These are phyloP conservation scores for Cercis canadensis DNA, from an alignment of 306 rosid species.

Conservation along the genomic window DNA sequence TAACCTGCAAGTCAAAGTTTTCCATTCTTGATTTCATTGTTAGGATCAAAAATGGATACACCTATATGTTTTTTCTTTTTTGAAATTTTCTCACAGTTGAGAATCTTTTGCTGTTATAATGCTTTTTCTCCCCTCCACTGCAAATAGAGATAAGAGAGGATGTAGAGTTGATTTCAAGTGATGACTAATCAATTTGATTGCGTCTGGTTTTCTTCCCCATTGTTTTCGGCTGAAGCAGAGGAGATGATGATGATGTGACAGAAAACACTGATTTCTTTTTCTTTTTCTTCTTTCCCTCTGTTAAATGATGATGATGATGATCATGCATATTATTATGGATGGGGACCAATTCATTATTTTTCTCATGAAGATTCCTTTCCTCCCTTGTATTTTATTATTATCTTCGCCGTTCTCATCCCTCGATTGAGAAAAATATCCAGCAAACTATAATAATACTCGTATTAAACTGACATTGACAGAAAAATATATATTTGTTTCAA, in stretches of 20 bases:
- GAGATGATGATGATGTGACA: constrained; percentile 38
- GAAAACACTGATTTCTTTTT: constrained; percentile 33
- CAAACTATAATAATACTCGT: constrained; percentile 31
- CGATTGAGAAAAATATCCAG: constrained; percentile 33
- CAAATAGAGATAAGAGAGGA: constrained; percentile 72
- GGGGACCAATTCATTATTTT: constrained; percentile 47
- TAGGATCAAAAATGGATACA: background rate
- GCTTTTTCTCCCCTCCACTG: constrained; percentile 40
- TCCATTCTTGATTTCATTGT: constrained; percentile 32
- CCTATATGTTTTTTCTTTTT: too few relatives aligned
- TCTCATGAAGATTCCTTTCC: constrained; percentile 51
- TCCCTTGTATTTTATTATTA: constrained; percentile 25
- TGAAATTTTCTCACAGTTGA: too few relatives aligned
- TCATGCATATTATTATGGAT: constrained; percentile 38
- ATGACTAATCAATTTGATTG: constrained; percentile 43
- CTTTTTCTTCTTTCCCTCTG: constrained; percentile 41
- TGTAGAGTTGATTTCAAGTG: constrained; percentile 49
- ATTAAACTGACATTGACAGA: constrained; percentile 40
- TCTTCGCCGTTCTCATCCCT: constrained; percentile 40
- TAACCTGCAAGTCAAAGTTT: constrained; percentile 28
- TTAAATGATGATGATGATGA: constrained; percentile 39
- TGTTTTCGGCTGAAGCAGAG: constrained; percentile 46
- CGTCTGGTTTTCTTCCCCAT: constrained; percentile 35
- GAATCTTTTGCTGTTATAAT: background rate
- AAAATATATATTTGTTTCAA: constrained; percentile 36